Percentiles rank a stretch among this genome's conserved stretches.
phyloP scores from a whole-genome alignment of 345 rosid genomes.

The Psidium friedrichsthalianum region DNA sequence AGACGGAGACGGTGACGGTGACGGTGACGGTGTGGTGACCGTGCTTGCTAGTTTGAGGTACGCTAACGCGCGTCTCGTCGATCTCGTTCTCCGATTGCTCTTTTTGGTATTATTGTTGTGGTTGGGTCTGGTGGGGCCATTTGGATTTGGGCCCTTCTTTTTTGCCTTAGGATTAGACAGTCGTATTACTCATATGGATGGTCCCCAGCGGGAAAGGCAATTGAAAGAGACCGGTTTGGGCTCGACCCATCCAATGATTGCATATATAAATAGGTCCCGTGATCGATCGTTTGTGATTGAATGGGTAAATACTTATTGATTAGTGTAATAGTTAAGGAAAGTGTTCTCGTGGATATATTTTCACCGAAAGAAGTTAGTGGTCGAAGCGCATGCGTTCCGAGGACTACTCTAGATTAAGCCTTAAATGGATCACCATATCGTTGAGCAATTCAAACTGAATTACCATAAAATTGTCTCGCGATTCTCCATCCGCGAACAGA shows the following conservation, averaged over 20 bases:
- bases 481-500: neutral
- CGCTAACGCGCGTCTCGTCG: neutral
- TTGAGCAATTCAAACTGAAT: neutral
- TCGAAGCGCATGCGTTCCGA: neutral
- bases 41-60: neutral
- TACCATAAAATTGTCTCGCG: neutral
- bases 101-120: neutral
- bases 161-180: neutral
- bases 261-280: too few species aligned
- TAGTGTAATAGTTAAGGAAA: neutral
- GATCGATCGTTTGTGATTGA: neutral
- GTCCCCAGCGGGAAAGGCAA: neutral
- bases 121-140: neutral
- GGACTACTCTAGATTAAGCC: too few species aligned
- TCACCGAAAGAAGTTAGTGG: neutral
- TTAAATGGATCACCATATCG: neutral
- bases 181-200: neutral
- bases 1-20: neutral
- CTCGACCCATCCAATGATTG: neutral
- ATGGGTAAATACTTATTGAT: neutral
- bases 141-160: neutral
- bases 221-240: neutral
- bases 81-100: neutral
- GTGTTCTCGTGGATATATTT: neutral
- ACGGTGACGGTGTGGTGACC: neutral